Conservation (phyloP, 345 rosid genomes). For the Erucastrum elatum region DNA sequence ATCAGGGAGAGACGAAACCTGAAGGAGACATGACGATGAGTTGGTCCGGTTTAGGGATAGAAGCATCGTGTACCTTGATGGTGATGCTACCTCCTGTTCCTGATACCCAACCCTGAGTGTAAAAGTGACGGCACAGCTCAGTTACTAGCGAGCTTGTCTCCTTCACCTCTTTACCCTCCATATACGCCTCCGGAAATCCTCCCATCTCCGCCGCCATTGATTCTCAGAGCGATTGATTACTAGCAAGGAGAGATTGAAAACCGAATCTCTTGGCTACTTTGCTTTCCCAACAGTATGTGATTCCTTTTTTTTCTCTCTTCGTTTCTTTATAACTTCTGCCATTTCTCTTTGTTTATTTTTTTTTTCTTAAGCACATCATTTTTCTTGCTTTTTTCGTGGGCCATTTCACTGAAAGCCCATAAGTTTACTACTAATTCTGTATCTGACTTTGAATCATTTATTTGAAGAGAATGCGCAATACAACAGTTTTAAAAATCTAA, state of each 20-base stretch:
- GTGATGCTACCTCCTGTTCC: slow-evolving; percentile 98
- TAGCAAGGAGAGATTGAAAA: slow-evolving; percentile 11
- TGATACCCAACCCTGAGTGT: slow-evolving; percentile 84
- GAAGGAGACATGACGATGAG: slow-evolving; percentile 97
- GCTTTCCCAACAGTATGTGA: slow-evolving; percentile 14
- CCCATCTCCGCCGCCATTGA: slow-evolving; percentile 40
- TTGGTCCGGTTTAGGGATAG: slow-evolving; percentile 65
- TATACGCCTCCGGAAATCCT: slow-evolving; percentile 62
- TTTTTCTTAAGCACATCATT: no score
- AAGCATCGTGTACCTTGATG: slow-evolving; percentile 73
- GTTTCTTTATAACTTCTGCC: no score
- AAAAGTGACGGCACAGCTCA: slow-evolving; percentile 88
- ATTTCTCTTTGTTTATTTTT: no score
- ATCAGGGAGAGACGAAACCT: slow-evolving; percentile 45
- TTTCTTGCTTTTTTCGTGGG: no score
- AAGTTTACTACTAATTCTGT: no score
- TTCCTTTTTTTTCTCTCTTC: background rate
- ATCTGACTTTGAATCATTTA: no score
- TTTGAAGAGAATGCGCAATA: no score
- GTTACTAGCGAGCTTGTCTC: slow-evolving; percentile 62
- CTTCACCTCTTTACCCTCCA: slow-evolving; percentile 60
- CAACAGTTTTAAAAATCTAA: no score
- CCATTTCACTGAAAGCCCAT: no score
- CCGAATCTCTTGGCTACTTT: slow-evolving; percentile 19
- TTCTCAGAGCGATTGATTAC: background rate